Evolutionary conservation across 225 moss, liverwort and hornwort species (phyloP).

Genomic region (Sphagnum contortum): DNA sequence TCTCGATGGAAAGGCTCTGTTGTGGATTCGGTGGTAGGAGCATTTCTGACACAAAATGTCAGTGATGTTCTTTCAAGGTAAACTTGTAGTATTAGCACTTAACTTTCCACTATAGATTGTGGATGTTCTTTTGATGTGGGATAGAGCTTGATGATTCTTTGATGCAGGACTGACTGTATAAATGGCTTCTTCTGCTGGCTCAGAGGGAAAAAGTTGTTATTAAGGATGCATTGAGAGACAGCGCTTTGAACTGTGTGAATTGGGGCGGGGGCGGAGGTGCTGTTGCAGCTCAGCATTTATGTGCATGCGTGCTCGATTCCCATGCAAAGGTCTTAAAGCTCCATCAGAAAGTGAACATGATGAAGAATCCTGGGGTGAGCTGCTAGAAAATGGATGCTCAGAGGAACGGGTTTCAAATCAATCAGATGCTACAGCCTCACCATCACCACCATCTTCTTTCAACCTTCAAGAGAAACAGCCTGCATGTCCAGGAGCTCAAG

Average conservation of each 20-base stretch:
- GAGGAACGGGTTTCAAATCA: background rate
- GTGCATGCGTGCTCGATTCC: too few species aligned
- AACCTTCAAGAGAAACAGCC: slow-evolving; percentile 2
- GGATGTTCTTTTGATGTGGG: too few species aligned
- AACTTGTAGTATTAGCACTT: too few species aligned
- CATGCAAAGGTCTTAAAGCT: slow-evolving; percentile 15
- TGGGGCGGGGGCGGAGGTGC: too few species aligned
- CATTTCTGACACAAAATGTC: slow-evolving; percentile 53
- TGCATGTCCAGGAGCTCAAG: background rate
- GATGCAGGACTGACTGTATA: too few species aligned
- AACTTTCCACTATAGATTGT: too few species aligned
- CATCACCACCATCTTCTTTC: slow-evolving; percentile 6
- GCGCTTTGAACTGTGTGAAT: too few species aligned
- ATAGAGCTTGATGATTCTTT: too few species aligned
- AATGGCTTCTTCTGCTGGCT: too few species aligned
- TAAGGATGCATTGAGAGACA: too few species aligned
- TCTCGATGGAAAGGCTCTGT: slow-evolving; percentile 59
- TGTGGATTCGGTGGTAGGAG: slow-evolving; percentile 57
- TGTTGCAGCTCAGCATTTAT: too few species aligned
- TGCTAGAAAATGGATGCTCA: slow-evolving; percentile 6
- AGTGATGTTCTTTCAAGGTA: slow-evolving; percentile 58
- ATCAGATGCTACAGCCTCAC: background rate
- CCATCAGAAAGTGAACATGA: slow-evolving; percentile 6
- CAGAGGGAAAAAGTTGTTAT: too few species aligned
- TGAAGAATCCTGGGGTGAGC: slow-evolving; percentile 9